phyloP scores from a whole-genome alignment of 352 stramenopile genomes.

The Thalassiosira oceanica region DNA sequence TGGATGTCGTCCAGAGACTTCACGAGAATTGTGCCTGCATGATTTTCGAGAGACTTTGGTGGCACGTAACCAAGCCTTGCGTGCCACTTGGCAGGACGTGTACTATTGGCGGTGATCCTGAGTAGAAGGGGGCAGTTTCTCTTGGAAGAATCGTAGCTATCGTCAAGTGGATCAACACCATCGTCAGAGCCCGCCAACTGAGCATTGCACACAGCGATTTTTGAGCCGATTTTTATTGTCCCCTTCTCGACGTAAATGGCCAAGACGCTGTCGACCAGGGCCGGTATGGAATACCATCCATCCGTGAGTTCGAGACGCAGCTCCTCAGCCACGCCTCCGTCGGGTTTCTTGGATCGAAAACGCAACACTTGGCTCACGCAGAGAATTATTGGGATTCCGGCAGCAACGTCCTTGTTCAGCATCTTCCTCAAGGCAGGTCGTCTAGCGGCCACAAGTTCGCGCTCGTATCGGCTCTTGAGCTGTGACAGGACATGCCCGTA shows the following conservation, averaged over 20 bases:
- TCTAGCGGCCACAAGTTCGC: conserved; percentile 65
- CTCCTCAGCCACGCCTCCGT: conserved; percentile 18
- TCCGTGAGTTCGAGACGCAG: conserved; percentile 77
- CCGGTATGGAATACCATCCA: conserved; percentile 83
- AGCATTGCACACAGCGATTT: conserved; percentile 77
- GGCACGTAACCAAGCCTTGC: conserved; percentile 80
- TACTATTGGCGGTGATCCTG: conserved; percentile 72
- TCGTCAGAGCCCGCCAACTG: conserved; percentile 64
- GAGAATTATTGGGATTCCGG: conserved; percentile 74
- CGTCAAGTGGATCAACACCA: conserved; percentile 80
- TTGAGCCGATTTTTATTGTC: conserved; percentile 76
- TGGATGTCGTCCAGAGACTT: conserved; percentile 61
- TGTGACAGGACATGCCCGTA: conserved; percentile 70
- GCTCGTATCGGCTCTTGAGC: conserved; percentile 73
- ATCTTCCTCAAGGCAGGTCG: conserved; percentile 79
- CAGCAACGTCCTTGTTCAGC: conserved; percentile 80
- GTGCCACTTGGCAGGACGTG: conserved; percentile 78
- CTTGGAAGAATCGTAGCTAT: conserved; percentile 39
- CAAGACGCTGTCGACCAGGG: conserved; percentile 70
- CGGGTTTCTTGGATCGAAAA: conserved; percentile 32
- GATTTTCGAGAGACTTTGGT: conserved; percentile 18
- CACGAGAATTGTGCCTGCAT: conserved; percentile 39
- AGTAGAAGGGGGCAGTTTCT: conserved; percentile 49
- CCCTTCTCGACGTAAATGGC: conserved; percentile 49
- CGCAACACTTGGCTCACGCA: conserved; percentile 72